Evolutionary conservation across 192 early-diverging fungal species (phyloP).

Genomic region (Coemansia sp.): DNA sequence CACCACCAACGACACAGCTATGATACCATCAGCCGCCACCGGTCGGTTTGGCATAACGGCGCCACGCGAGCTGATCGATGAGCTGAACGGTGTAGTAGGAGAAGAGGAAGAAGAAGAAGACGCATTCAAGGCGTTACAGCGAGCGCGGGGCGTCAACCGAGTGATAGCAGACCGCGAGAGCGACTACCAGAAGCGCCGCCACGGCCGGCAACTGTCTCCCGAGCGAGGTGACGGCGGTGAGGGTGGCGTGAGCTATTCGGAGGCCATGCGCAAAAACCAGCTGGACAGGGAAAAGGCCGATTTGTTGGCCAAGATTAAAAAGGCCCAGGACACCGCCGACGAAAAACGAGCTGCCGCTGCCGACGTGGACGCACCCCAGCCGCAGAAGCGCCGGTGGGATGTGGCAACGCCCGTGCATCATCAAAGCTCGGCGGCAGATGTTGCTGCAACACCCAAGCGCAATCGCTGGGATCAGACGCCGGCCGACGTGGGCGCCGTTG

Average conservation of each 20-base stretch:
- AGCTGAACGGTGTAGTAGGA: slow-evolving; percentile 50
- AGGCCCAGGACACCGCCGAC: slow-evolving; percentile 56
- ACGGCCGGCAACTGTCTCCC: slow-evolving; percentile 78
- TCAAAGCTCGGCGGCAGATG: neutral
- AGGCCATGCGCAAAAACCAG: slow-evolving; percentile 84
- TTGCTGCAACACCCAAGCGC: slow-evolving; percentile 48
- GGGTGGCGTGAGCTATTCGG: slow-evolving; percentile 72
- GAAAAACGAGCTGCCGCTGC: slow-evolving; percentile 43
- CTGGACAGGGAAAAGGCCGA: slow-evolving; percentile 81
- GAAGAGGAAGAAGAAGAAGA: slow-evolving; percentile 58
- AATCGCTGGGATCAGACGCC: slow-evolving; percentile 72
- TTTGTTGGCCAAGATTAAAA: slow-evolving; percentile 67
- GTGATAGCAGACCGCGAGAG: slow-evolving; percentile 82
- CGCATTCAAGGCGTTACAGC: slow-evolving; percentile 62
- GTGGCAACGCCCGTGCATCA: slow-evolving; percentile 68
- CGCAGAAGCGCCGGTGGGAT: slow-evolving; percentile 85
- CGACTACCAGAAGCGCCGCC: slow-evolving; percentile 84
- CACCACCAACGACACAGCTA: neutral
- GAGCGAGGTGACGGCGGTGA: slow-evolving; percentile 63
- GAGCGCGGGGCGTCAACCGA: slow-evolving; percentile 37
- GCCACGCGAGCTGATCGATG: slow-evolving; percentile 74
- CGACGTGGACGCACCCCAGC: slow-evolving; percentile 13
- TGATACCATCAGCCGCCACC: neutral
- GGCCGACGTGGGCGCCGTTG: slow-evolving; percentile 48
- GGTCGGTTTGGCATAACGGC: slow-evolving; percentile 68